Conservation (phyloP, 805 yeast genomes). For the Saturnispora quitensis region DNA sequence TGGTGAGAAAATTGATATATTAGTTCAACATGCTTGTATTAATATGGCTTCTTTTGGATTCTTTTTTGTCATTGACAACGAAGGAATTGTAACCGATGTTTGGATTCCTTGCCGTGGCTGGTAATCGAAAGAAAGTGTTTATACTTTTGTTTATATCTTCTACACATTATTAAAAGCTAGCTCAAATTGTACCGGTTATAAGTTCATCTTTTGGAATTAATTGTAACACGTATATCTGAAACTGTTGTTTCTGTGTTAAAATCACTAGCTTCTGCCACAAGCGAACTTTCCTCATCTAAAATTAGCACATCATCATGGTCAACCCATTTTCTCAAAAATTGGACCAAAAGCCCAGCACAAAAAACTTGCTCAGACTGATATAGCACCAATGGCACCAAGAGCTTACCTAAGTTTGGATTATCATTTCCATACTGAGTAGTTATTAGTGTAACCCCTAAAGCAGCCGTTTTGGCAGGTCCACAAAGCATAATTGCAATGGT, state of each 20-base stretch:
- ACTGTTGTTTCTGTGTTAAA: neutral
- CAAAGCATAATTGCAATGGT: conserved; percentile 74
- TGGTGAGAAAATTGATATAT: conserved; percentile 46
- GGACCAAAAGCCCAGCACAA: conserved; percentile 44
- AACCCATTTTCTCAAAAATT: conserved; percentile 4
- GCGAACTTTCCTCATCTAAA: neutral
- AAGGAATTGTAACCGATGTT: conserved; percentile 28
- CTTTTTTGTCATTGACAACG: conserved; percentile 43
- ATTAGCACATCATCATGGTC: neutral
- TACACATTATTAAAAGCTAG: neutral
- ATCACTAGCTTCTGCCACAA: neutral
- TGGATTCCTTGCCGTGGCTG: conserved; percentile 20
- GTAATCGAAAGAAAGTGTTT: conserved; percentile 17
- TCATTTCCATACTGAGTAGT: conserved; percentile 52
- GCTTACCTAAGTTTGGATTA: conserved; percentile 52
- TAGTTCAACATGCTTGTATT: conserved; percentile 70
- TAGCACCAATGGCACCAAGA: conserved; percentile 72
- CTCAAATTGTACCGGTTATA: too few species aligned
- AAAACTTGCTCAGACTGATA: conserved; percentile 83
- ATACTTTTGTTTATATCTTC: neutral
- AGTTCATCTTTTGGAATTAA: neutral
- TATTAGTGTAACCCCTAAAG: conserved; percentile 74
- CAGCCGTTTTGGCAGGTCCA: conserved; percentile 91
- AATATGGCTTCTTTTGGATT: conserved; percentile 54
- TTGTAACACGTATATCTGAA: neutral